A percentile compares a stretch with the other conserved stretches of the same genome.
phyloP scores from a whole-genome alignment of 495 filamentous ascomycete species.

The Haplographium delicatum region DNA sequence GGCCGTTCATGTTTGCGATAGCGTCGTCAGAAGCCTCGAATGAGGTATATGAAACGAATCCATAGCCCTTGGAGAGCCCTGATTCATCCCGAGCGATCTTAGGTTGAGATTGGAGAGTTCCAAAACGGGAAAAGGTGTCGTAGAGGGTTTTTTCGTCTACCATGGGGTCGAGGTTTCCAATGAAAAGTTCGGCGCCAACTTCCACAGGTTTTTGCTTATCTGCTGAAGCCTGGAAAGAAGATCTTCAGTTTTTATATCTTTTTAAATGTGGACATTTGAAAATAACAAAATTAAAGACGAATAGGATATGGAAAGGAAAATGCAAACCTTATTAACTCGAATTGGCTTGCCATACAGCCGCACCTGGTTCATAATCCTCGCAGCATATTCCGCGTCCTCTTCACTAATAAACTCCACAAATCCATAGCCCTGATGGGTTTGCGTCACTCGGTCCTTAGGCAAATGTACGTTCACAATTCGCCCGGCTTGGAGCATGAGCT shows the following conservation, averaged over 20 bases:
- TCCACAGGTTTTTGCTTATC: constrained; percentile 97
- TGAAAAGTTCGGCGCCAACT: constrained; percentile 94
- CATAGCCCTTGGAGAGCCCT: constrained; percentile 90
- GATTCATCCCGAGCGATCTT: constrained; percentile 94
- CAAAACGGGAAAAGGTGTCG: constrained; percentile 95
- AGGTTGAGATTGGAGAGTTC: constrained; percentile 72
- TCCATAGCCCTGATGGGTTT: constrained; percentile 94
- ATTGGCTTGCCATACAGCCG: constrained; percentile 91
- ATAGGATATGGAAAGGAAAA: neutral
- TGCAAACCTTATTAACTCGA: constrained; percentile 82
- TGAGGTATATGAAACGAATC: constrained; percentile 89
- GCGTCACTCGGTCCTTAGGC: constrained; percentile 94
- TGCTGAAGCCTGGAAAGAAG: constrained; percentile 55
- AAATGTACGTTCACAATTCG: constrained; percentile 96
- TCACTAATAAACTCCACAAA: constrained; percentile 98
- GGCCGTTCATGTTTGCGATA: constrained; percentile 88
- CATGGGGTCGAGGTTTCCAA: constrained; percentile 92
- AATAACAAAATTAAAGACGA: neutral
- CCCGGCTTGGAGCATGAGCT: constrained; percentile 95
- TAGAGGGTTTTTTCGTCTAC: constrained; percentile 96
- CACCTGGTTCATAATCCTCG: constrained; percentile 94
- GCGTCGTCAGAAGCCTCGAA: constrained; percentile 95
- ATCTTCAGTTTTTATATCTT: constrained; percentile 6
- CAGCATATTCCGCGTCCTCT: constrained; percentile 94
- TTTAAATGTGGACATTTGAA: neutral